phyloP scores from a whole-genome alignment of 179 eudicot genomes.

The Heliamphora pulchella region DNA sequence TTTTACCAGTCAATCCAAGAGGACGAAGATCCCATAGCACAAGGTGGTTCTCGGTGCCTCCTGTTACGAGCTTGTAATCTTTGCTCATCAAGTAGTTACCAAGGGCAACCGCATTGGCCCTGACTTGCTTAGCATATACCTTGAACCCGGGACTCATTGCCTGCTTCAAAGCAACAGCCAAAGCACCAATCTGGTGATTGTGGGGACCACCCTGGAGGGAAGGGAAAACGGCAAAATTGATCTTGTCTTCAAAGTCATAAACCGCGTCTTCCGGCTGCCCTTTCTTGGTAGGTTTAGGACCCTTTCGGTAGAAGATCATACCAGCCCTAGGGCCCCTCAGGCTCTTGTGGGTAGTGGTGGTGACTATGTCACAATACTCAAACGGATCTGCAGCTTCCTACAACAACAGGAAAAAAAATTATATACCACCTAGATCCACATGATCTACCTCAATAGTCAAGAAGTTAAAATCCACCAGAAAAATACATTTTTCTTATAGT shows the following conservation, averaged over 20 bases:
- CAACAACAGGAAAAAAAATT: background rate
- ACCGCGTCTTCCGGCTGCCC: conserved; percentile 90
- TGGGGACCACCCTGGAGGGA: conserved; percentile 92
- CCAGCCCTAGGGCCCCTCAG: conserved; percentile 90
- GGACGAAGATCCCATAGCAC: conserved; percentile 97
- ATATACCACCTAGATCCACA: background rate
- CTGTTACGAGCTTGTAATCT: conserved; percentile 74
- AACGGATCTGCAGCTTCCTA: conserved; percentile 92
- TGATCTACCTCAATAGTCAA: background rate
- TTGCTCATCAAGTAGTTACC: conserved; percentile 80
- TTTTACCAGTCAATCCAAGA: conserved; percentile 84
- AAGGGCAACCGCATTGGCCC: conserved; percentile 85
- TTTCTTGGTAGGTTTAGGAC: conserved; percentile 90
- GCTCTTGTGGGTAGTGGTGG: conserved; percentile 90
- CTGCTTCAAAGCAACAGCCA: conserved; percentile 90
- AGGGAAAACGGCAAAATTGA: conserved; percentile 89
- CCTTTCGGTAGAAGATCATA: conserved; percentile 91
- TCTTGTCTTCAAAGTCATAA: conserved; percentile 82
- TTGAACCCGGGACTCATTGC: conserved; percentile 78
- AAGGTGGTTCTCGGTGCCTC: conserved; percentile 91
- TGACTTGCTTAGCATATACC: conserved; percentile 88
- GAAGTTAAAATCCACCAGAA: background rate
- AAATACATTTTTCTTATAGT: background rate
- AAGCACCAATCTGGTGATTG: conserved; percentile 90
- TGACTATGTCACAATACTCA: conserved; percentile 78